Evolutionary conservation across 179 eudicot genomes (phyloP).

Genomic region (Beta macrorhiza): DNA sequence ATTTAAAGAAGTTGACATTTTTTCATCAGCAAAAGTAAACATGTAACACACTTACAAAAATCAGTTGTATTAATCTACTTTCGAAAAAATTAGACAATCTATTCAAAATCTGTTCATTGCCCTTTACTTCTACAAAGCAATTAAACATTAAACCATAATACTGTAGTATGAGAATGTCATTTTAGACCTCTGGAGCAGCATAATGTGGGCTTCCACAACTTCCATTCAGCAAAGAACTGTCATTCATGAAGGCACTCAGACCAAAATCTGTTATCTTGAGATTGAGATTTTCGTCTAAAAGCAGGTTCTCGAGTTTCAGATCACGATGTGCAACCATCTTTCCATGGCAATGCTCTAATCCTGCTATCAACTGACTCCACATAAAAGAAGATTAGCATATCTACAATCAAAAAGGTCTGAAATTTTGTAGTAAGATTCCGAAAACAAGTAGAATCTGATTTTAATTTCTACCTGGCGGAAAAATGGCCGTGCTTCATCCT

Average conservation of each 20-base stretch:
- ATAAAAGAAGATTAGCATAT: background rate
- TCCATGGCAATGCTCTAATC: background rate
- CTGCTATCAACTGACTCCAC: background rate
- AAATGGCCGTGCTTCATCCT: constrained; percentile 13
- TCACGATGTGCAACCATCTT: constrained; percentile 11
- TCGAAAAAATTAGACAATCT: background rate
- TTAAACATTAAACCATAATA: background rate
- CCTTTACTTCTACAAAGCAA: no score
- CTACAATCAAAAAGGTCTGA: background rate
- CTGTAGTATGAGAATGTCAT: background rate
- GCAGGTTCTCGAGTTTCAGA: constrained; percentile 13
- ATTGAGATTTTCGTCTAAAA: background rate
- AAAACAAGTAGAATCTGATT: background rate
- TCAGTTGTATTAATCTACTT: background rate
- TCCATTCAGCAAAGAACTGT: background rate
- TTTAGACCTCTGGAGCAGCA: constrained; percentile 11
- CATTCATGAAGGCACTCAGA: background rate
- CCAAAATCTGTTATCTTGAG: constrained; percentile 12
- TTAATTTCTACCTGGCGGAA: background rate
- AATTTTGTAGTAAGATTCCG: background rate
- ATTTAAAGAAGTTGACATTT: background rate
- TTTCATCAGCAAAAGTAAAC: background rate
- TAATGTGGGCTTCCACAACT: constrained; percentile 8
- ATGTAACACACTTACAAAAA: background rate
- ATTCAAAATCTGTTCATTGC: no score